Evolutionary conservation across 2,329 filamentous ascomycete species (phyloP).

Genomic region (Fusarium sp.): DNA sequence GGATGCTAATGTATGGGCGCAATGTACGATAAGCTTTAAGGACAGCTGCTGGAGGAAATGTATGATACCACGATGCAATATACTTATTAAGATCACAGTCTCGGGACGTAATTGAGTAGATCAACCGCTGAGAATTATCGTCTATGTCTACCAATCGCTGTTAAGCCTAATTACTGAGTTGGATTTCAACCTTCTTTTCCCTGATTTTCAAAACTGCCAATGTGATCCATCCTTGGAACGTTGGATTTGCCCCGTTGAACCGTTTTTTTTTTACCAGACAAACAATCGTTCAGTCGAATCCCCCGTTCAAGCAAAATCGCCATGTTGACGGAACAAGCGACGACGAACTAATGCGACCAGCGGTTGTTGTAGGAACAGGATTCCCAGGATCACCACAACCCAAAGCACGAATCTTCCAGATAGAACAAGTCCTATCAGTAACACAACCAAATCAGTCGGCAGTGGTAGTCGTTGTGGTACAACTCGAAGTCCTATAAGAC

Average conservation of each 20-base stretch:
- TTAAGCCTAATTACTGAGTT: neutral
- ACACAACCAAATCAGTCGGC: neutral
- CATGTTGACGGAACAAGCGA: neutral
- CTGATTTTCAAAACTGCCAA: too few relatives aligned
- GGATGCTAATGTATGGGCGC: slow-evolving; percentile 34
- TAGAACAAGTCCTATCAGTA: neutral
- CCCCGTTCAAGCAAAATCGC: neutral
- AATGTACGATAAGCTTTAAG: slow-evolving; percentile 39
- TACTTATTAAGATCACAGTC: slow-evolving; percentile 21
- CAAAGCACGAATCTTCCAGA: neutral
- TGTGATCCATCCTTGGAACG: neutral
- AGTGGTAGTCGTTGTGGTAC: neutral
- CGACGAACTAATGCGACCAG: too few relatives aligned
- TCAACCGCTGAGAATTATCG: neutral
- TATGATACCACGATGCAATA: slow-evolving; percentile 45
- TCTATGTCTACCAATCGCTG: neutral
- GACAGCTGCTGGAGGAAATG: slow-evolving; percentile 29
- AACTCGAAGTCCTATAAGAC: neutral
- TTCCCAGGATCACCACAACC: neutral
- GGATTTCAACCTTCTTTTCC: neutral
- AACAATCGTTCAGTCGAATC: neutral
- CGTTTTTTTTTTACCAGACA: neutral
- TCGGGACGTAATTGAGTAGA: neutral
- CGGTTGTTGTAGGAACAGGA: neutral
- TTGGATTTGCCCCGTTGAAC: neutral